Base-by-base conservation (phyloP, 495 filamentous ascomycete species). In the Penicillium manginii region DNA sequence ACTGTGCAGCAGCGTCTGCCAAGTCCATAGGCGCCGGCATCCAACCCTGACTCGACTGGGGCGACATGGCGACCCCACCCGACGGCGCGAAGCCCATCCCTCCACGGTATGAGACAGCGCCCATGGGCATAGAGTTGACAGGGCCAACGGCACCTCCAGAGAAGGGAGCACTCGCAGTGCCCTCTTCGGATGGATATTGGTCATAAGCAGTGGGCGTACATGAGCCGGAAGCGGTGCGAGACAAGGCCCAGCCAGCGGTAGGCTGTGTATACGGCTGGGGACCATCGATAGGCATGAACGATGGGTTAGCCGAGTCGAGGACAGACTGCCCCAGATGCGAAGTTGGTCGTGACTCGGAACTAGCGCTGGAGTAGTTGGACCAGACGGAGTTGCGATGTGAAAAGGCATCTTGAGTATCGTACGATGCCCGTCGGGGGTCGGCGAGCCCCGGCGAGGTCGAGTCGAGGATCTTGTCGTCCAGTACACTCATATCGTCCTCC, bases 381-480 rank as follows among this genome's bases (percentile, higher is more conserved):
- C 88, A 93, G 67, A 87, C 83, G 62, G 88, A 85, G 63, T 86
- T 81, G 76, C 88, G 87, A 76, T 88, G 87, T 53, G 89, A 87
- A 73, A 89, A 90, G 69, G 89, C 80, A 52, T 87, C 78, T 49
- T 86, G 77, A 35, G 78, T 72, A 59, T 87, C 86, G 73, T 92
- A 91, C 51, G 89, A 89, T 58, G 88, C 82, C 69, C 87, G 82
- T 68, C 88, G 83, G 77, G 73, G 77, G 62, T 80, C 75, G 67
- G 88, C 86, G 74, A 91, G 84, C 62, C 90, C 87, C 63, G 91
- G 77, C 33, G 86, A 84, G 15, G 84, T 68, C 80, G 83, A 62
- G 71, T 92, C 91, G 60, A 93, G 83, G 69, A 93, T 93, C 77
- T 89, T 88, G 45, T 93, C 89, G 75, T 96, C 91, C 61, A 96